Base-by-base conservation (phyloP, 2,329 filamentous ascomycete species). In the Immersiporthe knoxdaviesiana region DNA sequence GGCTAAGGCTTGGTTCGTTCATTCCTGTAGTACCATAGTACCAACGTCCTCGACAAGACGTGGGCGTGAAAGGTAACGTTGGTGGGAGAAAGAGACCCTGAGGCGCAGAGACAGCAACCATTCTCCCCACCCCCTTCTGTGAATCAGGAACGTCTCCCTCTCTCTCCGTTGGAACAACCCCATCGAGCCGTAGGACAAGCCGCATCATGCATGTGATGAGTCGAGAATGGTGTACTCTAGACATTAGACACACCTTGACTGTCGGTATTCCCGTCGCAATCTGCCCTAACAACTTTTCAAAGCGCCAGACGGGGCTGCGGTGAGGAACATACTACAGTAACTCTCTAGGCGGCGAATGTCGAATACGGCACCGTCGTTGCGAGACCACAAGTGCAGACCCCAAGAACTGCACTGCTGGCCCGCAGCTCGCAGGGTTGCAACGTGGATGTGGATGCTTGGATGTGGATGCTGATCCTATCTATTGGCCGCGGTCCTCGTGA, bases 401-500 rank as follows among this genome's bases (percentile, higher is more conserved):
- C n/a, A 27, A 27, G 4, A 47, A 4, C 24, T 18, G 27, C 52
- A 56, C 12, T n/a, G 52, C 41, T 41, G 59, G 24, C n/a, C n/a
- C 14, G 12, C 59, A 61, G 59, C 10, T 11, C 37, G 59, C 59
- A 61, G 59, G 59, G 59, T 61, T 30, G 59, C 59, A 61, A 61
- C 59, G 59, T 61, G 59, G 37, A 16, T 44, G 59, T 44, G 59
- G 59, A 30, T 61, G 12, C 30, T 37, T 44, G 59, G 59, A 18
- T 61, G 35, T 44, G 59, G 59, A 44, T 41, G 59, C 35, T 39
- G 35, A 41, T 41, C 44, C 44, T 47, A 10, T 47, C 18, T n/a
- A 39, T 24, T 21, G 18, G 58, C 30, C 58, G 37, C 18, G 30
- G 32, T 32, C 59, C 39, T 27, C 18, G 35, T 39, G 59, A 27